Conservation (phyloP, 2,329 filamentous ascomycete genomes). For the Aspergillus sp. region DNA sequence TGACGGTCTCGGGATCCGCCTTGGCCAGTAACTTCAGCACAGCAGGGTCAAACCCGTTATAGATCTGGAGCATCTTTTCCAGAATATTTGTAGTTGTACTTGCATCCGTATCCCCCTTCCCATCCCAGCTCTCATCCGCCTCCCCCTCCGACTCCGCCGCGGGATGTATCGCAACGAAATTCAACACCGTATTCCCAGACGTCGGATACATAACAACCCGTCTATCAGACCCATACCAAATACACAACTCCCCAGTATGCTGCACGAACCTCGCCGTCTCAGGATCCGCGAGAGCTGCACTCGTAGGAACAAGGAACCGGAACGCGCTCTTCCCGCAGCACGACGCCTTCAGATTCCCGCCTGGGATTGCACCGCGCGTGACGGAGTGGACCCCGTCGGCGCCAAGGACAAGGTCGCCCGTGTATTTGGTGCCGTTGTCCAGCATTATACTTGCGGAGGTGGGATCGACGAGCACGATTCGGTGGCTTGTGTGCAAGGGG, state of each 20-base stretch:
- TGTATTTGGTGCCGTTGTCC: conserved; percentile 28
- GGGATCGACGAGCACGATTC: too few relatives aligned
- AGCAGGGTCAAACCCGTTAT: conserved; percentile 7
- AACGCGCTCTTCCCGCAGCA: conserved; percentile 24
- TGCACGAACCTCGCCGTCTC: too few relatives aligned
- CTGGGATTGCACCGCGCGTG: too few relatives aligned
- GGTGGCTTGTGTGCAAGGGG: too few relatives aligned
- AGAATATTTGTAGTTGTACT: not conserved
- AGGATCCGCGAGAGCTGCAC: too few relatives aligned
- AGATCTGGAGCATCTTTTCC: conserved; percentile 1
- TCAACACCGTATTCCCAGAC: conserved; percentile 14
- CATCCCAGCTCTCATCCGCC: not conserved
- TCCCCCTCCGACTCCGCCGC: not conserved
- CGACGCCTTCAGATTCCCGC: too few relatives aligned
- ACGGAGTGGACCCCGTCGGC: conserved; percentile 39
- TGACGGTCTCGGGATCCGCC: conserved; percentile 16
- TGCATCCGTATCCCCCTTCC: not conserved
- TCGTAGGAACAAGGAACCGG: conserved; percentile 36
- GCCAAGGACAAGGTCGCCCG: conserved; percentile 42
- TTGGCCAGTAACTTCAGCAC: conserved; percentile 15
- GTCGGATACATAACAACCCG: conserved; percentile 29
- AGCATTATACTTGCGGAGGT: conserved; percentile 19
- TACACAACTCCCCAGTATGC: too few relatives aligned
- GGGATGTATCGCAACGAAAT: conserved; percentile 15
- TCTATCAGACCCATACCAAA: too few relatives aligned